These are phyloP conservation scores for Phytophthora palmivora DNA, from an alignment of 352 stramenopile species.

Conservation along the genomic window DNA sequence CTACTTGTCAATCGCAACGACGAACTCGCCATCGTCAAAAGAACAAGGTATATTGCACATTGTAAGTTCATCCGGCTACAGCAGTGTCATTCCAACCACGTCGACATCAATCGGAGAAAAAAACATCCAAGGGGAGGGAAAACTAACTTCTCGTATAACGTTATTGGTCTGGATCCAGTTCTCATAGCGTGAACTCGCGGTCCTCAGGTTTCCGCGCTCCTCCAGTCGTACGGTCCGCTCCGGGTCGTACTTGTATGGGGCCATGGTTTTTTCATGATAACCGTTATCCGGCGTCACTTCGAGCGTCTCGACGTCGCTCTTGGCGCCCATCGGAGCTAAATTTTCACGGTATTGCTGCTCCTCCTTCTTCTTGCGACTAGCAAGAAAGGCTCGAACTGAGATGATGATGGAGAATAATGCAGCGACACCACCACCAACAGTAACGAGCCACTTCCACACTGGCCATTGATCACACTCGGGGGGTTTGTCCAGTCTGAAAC, in stretches of 20 bases:
- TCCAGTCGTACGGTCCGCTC: constrained; percentile 19
- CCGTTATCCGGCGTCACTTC: constrained; percentile 29
- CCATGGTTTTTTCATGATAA: constrained; percentile 23
- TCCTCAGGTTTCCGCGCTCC: constrained; percentile 26
- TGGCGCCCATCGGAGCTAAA: constrained; percentile 7
- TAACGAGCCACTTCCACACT: constrained; percentile 66
- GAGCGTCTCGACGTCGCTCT: constrained; percentile 38
- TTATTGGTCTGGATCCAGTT: constrained; percentile 1
- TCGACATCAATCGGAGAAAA: too few species aligned
- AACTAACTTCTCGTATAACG: constrained; percentile 6
- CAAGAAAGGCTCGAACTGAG: constrained; percentile 55
- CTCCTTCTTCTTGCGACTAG: constrained; percentile 35
- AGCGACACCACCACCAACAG: constrained; percentile 61
- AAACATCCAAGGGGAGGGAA: too few species aligned
- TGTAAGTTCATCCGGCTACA: too few species aligned
- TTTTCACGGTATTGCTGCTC: constrained; percentile 14
- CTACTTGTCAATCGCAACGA: too few species aligned
- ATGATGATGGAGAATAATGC: constrained; percentile 66
- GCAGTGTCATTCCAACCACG: too few species aligned
- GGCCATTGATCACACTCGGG: constrained; percentile 58
- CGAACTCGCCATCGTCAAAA: too few species aligned
- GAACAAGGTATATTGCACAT: too few species aligned
- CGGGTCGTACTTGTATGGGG: constrained; percentile 32
- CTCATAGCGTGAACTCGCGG: constrained; percentile 42
- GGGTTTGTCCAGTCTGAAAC: constrained; percentile 68